A percentile compares a stretch with the other conserved stretches of the same genome.
phyloP scores from a whole-genome alignment of 306 rosid species.

The Canavalia gladiata region DNA sequence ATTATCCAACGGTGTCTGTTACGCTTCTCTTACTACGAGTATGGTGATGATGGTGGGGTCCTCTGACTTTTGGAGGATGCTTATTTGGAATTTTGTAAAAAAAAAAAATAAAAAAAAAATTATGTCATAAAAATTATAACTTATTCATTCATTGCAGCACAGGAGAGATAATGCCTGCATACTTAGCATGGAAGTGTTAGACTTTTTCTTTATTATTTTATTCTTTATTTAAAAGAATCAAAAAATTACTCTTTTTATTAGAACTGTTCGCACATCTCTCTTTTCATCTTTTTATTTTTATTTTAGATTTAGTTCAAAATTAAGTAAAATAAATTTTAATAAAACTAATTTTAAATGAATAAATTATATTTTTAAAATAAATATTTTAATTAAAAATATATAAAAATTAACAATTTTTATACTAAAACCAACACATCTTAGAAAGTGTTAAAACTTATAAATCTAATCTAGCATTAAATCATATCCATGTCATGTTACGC shows the following conservation, averaged over 20 bases:
- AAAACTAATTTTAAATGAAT: too few relatives aligned
- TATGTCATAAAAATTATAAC: neutral
- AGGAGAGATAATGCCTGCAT: neutral
- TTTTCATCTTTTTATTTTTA: neutral
- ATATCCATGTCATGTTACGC: too few relatives aligned
- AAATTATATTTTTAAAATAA: too few relatives aligned
- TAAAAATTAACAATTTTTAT: too few relatives aligned
- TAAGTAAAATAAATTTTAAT: too few relatives aligned
- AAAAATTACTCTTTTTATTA: neutral
- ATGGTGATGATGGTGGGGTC: conserved; percentile 7
- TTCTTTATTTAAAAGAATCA: neutral
- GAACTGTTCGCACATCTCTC: neutral
- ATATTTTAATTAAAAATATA: too few relatives aligned
- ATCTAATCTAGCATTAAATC: too few relatives aligned
- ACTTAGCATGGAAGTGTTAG: neutral
- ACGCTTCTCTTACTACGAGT: neutral
- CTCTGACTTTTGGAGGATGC: neutral
- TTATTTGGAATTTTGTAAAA: neutral
- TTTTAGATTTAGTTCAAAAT: too few relatives aligned
- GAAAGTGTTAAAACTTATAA: too few relatives aligned
- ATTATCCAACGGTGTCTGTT: conserved; percentile 6
- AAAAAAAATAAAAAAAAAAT: too few relatives aligned
- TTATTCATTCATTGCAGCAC: neutral
- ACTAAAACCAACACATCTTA: too few relatives aligned
- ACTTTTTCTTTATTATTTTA: neutral